These are phyloP conservation scores for Solanum infundibuliforme DNA, from an alignment of 257 asterid genomes.

Conservation along the genomic window DNA sequence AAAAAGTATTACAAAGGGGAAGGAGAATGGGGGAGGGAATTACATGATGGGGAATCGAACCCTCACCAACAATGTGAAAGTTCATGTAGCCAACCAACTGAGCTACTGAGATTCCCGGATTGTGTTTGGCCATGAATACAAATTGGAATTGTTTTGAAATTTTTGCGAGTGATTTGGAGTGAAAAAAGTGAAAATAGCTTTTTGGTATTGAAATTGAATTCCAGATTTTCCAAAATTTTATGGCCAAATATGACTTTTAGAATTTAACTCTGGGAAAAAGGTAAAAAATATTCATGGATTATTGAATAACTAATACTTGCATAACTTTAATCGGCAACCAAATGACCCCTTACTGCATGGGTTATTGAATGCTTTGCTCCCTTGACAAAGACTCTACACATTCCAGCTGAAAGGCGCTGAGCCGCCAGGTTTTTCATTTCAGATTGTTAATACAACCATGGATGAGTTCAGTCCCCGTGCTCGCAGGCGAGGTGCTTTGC, in stretches of 20 bases:
- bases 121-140: background rate
- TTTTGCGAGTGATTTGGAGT: no score
- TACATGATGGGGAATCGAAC: no score
- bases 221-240: background rate
- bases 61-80: no score
- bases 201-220: no score
- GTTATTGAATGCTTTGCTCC: slow-evolving; percentile 8
- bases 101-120: no score
- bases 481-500: slow-evolving; percentile 94
- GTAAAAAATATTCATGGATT: background rate
- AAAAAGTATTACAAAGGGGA: background rate
- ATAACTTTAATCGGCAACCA: background rate
- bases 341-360: background rate
- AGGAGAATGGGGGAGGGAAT: no score
- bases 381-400: slow-evolving; percentile 82
- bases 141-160: background rate
- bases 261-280: background rate
- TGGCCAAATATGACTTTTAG: background rate
- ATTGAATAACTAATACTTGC: background rate
- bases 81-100: no score
- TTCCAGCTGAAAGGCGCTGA: slow-evolving; percentile 95
- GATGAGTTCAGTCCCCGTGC: slow-evolving; percentile 90
- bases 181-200: no score
- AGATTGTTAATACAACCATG: slow-evolving; percentile 92
- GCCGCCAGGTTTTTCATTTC: slow-evolving; percentile 93